These are phyloP conservation scores for Xylaria flabelliformis DNA, from an alignment of 495 filamentous ascomycete genomes.

Conservation along the genomic window DNA sequence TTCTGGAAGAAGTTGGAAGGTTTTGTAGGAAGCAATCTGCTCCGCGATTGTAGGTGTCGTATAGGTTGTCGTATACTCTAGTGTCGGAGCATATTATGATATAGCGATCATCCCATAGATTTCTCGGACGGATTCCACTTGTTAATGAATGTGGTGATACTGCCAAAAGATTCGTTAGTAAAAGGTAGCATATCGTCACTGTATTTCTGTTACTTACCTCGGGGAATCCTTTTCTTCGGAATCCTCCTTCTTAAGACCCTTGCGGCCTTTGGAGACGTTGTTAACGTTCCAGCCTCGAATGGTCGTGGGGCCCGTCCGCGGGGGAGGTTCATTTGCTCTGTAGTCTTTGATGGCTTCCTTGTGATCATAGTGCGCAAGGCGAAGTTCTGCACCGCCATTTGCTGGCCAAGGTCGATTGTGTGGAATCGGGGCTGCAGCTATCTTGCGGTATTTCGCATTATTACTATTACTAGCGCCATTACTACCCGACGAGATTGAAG, in stretches of 20 bases:
- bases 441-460: slow-evolving; percentile 54
- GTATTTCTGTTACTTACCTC: slow-evolving; percentile 35
- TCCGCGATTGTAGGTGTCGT: not conserved
- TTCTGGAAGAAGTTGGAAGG: not conserved
- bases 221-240: slow-evolving; percentile 42
- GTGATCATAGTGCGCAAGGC: slow-evolving; percentile 56
- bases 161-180: slow-evolving; percentile 33
- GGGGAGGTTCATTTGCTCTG: slow-evolving; percentile 50
- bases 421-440: slow-evolving; percentile 55
- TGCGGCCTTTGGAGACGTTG: slow-evolving; percentile 43
- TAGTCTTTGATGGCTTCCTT: slow-evolving; percentile 56
- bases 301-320: slow-evolving; percentile 51
- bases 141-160: slow-evolving; percentile 36
- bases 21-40: not conserved
- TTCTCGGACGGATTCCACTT: slow-evolving; percentile 40
- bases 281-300: slow-evolving; percentile 60
- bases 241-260: slow-evolving; percentile 36
- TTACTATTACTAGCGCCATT: slow-evolving; percentile 21
- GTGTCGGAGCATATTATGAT: not conserved
- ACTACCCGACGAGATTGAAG: slow-evolving; percentile 39
- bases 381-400: slow-evolving; percentile 50
- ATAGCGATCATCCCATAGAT: slow-evolving; percentile 10
- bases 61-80: not conserved
- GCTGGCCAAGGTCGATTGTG: slow-evolving; percentile 50
- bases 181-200: not conserved